Evolutionary conservation across 2,329 filamentous ascomycete species (phyloP), one percentile per base, ranked within the genome.

Genomic region (Exutisphaerella laricina): DNA sequence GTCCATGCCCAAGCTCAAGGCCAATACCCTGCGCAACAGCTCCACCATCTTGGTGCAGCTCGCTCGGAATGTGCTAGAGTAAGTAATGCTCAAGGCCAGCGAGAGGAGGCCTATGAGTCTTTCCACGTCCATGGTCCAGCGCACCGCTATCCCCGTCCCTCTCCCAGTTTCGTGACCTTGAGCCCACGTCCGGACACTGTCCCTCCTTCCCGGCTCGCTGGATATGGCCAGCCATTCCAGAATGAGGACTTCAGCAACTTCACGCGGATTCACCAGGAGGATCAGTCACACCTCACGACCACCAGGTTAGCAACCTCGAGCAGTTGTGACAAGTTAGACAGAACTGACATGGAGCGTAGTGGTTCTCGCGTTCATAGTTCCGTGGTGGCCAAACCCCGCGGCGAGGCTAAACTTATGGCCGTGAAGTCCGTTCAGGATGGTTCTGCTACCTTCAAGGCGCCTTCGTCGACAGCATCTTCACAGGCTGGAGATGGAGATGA

Each of bases 251-350:
- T 59, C 31, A 54, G 43, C 39, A 51, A 50, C 23, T 56, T 58
- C 32, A 55, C 60, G 25, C 57, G 51, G 18, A 59, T 54, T 35
- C 58, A 61, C 38, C 56, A 57, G 50, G 57, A 58, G 10, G 55
- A 48, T 1, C 47, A 52, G 16, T 28, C 29, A 22, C 18, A 25
- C 13, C n/a, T 41, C 5, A 29, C 42, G 34, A 34, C 14, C 38
- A 37, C 43, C 43, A 60, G 59, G 59, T 60, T 42, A 58, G 58
- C 49, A 7, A 26, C 8, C 17, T 14, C 5, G 18, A 39, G 17
- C 32, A 20, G 22, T 10, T 9, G 21, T 17, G 16, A 23, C 16
- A 7, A 14, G 2, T 5, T 13, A 26, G 8, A 33, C 16, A 22
- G 38, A 39, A 54, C 56, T 59, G 40, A 59, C 39, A 10, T 21